These are phyloP conservation scores for Candida quercuum DNA, from an alignment of 805 yeast species.

Conservation along the genomic window DNA sequence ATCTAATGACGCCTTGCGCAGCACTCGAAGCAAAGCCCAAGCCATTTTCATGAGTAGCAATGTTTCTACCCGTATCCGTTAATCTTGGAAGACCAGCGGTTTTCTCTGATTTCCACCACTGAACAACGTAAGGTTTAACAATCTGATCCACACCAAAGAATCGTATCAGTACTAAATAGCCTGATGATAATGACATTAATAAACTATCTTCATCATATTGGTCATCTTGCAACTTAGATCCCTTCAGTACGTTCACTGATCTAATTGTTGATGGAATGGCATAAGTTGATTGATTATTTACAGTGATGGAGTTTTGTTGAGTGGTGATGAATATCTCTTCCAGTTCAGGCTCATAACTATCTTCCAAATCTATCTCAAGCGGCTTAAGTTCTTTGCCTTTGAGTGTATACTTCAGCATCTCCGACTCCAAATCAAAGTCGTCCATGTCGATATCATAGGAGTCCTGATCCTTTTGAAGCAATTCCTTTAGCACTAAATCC, in stretches of 20 bases:
- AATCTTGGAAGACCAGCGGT: slow-evolving; percentile 14
- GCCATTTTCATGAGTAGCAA: slow-evolving; percentile 35
- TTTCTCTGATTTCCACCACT: slow-evolving; percentile 39
- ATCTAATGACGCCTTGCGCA: slow-evolving; percentile 30
- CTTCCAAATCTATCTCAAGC: slow-evolving; percentile 2
- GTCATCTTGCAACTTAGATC: slow-evolving; percentile 8
- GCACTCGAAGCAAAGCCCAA: slow-evolving; percentile 34
- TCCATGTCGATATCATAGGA: slow-evolving; percentile 17
- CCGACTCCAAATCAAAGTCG: slow-evolving; percentile 17
- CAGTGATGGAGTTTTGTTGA: slow-evolving; percentile 10
- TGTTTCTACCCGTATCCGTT: slow-evolving; percentile 20
- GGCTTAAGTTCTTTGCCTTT: slow-evolving; percentile 1
- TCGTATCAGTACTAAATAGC: slow-evolving; percentile 34
- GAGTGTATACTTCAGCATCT: slow-evolving; percentile 14
- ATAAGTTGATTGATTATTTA: slow-evolving; percentile 9
- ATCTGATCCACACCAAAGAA: slow-evolving; percentile 23
- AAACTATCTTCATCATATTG: slow-evolving; percentile 30
- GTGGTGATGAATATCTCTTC: slow-evolving; percentile 11
- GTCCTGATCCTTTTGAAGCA: slow-evolving; percentile 18
- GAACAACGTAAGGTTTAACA: slow-evolving; percentile 37
- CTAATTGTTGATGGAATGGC: slow-evolving; percentile 13
- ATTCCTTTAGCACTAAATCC: slow-evolving; percentile 18
- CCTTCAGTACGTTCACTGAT: slow-evolving; percentile 13
- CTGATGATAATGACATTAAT: slow-evolving; percentile 32
- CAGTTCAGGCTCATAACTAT: slow-evolving; percentile 9